A percentile compares a stretch with the other conserved stretches of the same genome.
phyloP scores from a whole-genome alignment of 2,329 filamentous ascomycete genomes.

The Colletotrichum lentis region DNA sequence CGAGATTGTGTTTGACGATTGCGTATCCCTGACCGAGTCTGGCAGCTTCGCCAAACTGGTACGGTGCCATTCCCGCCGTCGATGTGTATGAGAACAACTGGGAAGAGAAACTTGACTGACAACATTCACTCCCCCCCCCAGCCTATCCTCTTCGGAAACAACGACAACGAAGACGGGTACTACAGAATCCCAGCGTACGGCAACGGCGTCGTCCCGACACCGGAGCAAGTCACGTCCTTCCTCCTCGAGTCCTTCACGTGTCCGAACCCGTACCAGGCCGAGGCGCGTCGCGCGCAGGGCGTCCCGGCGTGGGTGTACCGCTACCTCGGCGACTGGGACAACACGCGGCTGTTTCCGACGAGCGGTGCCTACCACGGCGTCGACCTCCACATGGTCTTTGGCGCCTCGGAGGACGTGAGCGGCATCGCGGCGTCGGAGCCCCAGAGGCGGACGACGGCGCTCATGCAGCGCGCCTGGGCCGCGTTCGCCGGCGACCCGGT shows the following conservation, averaged over 20 bases:
- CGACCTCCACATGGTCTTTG: constrained; percentile 59
- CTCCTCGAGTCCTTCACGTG: constrained; percentile 58
- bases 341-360: constrained; percentile 54
- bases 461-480: constrained; percentile 54
- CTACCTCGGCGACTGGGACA: constrained; percentile 60
- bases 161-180: constrained; percentile 57
- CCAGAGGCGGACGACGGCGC: constrained; percentile 46
- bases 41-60: constrained; percentile 49
- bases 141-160: constrained; percentile 55
- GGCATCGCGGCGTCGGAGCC: constrained; percentile 46
- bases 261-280: constrained; percentile 51
- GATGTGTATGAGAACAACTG: fast-evolving
- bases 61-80: neutral
- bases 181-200: constrained; percentile 56
- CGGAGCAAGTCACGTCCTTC: constrained; percentile 50
- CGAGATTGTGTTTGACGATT: constrained; percentile 53
- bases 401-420: constrained; percentile 50
- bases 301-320: constrained; percentile 56
- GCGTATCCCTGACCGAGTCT: constrained; percentile 44
- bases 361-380: constrained; percentile 60
- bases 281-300: constrained; percentile 45
- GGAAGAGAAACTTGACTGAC: too few species aligned
- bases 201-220: constrained; percentile 50
- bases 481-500: constrained; percentile 51
- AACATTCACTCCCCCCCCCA: constrained; percentile 23